Evolutionary conservation across 352 stramenopile species (phyloP).

Genomic region (Globisporangium yorkense): DNA sequence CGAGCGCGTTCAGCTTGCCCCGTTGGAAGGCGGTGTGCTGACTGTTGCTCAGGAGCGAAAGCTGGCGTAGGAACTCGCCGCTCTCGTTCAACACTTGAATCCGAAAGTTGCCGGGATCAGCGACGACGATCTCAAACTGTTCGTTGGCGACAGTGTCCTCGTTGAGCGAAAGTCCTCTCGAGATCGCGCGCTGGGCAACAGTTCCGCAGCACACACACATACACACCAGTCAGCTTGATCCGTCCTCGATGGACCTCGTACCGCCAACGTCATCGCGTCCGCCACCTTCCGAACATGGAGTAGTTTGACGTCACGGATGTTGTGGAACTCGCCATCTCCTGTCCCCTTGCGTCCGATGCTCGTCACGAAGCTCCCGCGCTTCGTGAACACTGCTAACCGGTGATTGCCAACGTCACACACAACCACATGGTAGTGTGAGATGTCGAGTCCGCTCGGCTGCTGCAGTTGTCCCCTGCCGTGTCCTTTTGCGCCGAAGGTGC

Average conservation of each 20-base stretch:
- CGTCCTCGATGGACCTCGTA: background rate
- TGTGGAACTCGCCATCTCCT: conserved; percentile 28
- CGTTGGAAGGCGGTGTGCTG: conserved; percentile 41
- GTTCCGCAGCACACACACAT: background rate
- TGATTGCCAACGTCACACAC: conserved; percentile 54
- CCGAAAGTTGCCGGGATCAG: conserved; percentile 59
- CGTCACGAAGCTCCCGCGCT: conserved; percentile 48
- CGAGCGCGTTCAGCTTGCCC: conserved; percentile 22
- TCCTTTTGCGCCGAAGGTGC: conserved; percentile 27
- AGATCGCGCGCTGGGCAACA: conserved; percentile 26
- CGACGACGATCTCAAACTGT: conserved; percentile 63
- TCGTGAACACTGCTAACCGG: conserved; percentile 45
- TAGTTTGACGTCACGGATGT: conserved; percentile 48
- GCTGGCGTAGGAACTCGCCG: conserved; percentile 37
- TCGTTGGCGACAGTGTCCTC: conserved; percentile 43
- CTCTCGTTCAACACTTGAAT: conserved; percentile 65
- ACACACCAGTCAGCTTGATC: no score
- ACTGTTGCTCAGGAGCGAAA: conserved; percentile 39
- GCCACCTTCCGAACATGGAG: conserved; percentile 56
- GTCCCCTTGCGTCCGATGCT: conserved; percentile 35
- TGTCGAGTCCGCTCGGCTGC: conserved; percentile 34
- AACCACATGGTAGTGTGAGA: conserved; percentile 66
- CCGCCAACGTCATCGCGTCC: background rate
- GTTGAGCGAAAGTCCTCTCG: conserved; percentile 25
- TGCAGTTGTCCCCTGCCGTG: conserved; percentile 29